Evolutionary conservation across 1,284 basidiomycete species (phyloP).

Genomic region (Pulchroboletus neoregius): DNA sequence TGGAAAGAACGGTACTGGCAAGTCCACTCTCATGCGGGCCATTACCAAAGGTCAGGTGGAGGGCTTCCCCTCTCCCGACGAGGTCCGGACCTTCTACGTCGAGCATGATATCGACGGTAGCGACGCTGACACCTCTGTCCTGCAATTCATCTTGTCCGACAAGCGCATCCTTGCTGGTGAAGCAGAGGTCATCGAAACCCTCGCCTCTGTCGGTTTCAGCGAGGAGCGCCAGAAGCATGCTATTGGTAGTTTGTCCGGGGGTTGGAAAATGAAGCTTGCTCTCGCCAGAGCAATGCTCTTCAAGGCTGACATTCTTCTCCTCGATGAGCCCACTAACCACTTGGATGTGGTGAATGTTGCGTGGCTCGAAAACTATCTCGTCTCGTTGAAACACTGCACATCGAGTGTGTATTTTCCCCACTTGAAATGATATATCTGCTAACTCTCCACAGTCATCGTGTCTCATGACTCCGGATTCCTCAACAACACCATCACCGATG

Average conservation of each 20-base stretch:
- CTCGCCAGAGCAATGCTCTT: constrained; percentile 98
- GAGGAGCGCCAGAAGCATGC: constrained; percentile 81
- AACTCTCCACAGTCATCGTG: constrained; percentile 68
- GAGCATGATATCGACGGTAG: constrained; percentile 98
- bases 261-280: constrained; percentile 99
- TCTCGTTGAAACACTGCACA: constrained; percentile 84
- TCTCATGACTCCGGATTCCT: constrained; percentile 99
- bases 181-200: constrained; percentile 75
- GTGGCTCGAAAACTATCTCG: constrained; percentile 96
- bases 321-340: constrained; percentile 98
- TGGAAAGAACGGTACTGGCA: constrained; percentile 97
- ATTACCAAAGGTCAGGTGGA: constrained; percentile 96
- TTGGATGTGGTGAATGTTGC: constrained; percentile 96
- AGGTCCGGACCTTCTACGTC: constrained; percentile 98
- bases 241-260: constrained; percentile 94
- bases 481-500: constrained; percentile 98
- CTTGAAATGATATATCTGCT: constrained; percentile 14
- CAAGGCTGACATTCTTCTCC: constrained; percentile 95
- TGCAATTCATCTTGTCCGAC: constrained; percentile 86
- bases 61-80: constrained; percentile 93
- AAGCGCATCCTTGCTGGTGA: constrained; percentile 75
- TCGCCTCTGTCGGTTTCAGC: constrained; percentile 89
- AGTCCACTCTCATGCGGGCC: constrained; percentile 97
- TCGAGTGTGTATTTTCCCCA: constrained; percentile 58
- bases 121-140: constrained; percentile 88